Evolutionary conservation across 2,329 filamentous ascomycete genomes (phyloP), one percentile per base, ranked within the genome.

Genomic region (Beauveria sp.): DNA sequence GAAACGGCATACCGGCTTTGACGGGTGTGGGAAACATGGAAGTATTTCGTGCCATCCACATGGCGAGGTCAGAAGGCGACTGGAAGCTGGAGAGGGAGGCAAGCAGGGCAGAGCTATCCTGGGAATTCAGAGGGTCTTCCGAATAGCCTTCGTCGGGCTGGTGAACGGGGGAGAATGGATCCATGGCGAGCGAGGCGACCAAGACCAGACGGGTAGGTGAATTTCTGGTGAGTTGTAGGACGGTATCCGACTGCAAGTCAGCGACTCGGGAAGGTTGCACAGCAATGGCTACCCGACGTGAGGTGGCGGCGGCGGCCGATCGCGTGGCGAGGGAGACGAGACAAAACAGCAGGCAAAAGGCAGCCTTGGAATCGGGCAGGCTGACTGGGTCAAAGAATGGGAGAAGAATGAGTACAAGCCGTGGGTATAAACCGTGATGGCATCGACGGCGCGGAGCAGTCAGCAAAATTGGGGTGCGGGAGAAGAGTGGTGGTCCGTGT

Each of bases 131-230:
- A 62, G 83, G 83, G 66, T 93, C 90, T 72, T 95, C 90, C 6
- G 90, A 93, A 73, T 95, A 96, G 69, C 91, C 91, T 76, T 96
- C 91, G 76, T 96, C 91, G 62, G 91, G 82, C 72, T 86, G 79
- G 63, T 81, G 79, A 18, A 72, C 79, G 66, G 83, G 83, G 38
- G 83, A 73, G 63, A 79, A 78, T 51, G 75, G 69, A 67, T 80
- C 77, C 77, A 81, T 79, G 52, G 60, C 34, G 66, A 63, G 62
- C 65, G 40, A 46, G 26, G 18, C 6, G 53, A 24, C n/a, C 12
- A 4, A 38, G 34, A 16, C 12, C 34, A 38, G 34, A 20, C 12
- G 5, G 12, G 9, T 26, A 40, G 20, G 18, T n/a, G 22, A 40
- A 24, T 52, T 52, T 14, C 18, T 34, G 8, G 26, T 34, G 22